Evolutionary conservation across 2,329 filamentous ascomycete genomes (phyloP), one percentile per base, ranked within the genome.

Genomic region (Trichoderma simmonsii): DNA sequence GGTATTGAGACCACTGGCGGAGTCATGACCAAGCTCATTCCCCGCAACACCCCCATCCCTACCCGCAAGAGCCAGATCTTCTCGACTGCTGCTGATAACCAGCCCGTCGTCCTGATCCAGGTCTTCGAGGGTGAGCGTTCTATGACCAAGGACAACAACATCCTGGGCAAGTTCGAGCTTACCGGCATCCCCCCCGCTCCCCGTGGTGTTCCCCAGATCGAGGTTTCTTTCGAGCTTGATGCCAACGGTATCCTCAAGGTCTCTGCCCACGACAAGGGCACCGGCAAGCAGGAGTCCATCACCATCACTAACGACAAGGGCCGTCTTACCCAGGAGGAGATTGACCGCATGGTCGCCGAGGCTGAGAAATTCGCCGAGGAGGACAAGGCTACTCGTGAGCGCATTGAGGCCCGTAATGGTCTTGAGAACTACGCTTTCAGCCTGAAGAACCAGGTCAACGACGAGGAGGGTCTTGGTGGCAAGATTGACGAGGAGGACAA

Each of bases 291-390:
- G 75, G 94, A 99, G 88, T 94, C 92, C 75, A 98, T 99, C 84
- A 98, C 96, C 78, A 99, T 99, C 82, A 98, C 93, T 86, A 98
- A 99, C 87, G 96, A 99, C 87, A 98, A 98, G 91, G 96, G 96
- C 77, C 95, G 96, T 83, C 92, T 99, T 67, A 94, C 92, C 79
- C 92, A 92, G 80, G 96, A 99, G 78, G 96, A 99, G 85, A 99
- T 99, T 78, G 95, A 98, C 84, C 96, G 96, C 84, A 99, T 99
- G 96, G 94, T 99, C 75, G 91, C 92, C 77, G 96, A 99, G 86
- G 96, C 96, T 74, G 96, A 98, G 90, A 93, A 98, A 87, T 98
- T 95, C 83, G 96, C 96, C 81, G 96, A 99, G 84, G 96, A 98
- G 86, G 96, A 99, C 88, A 98, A 98, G 91, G 95, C 95, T 75